A percentile compares a stretch with the other conserved stretches of the same genome.
Conservation (phyloP, 352 stramenopile genomes). For the Phytophthora tubulina region DNA sequence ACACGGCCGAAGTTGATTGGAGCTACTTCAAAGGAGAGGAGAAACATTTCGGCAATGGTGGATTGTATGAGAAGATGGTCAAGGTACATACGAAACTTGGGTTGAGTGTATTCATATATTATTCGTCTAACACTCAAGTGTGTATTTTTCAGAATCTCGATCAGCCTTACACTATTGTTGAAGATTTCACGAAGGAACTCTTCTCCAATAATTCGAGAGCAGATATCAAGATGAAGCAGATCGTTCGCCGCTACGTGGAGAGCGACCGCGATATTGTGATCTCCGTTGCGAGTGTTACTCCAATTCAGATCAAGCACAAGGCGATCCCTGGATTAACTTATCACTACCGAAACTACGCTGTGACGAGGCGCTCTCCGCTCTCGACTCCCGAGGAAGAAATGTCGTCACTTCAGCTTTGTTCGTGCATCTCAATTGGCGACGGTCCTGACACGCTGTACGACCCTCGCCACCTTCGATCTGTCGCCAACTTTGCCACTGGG, state of each 20-base stretch:
- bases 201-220: constrained; percentile 35
- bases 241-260: constrained; percentile 40
- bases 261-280: constrained; percentile 31
- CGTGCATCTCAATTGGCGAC: constrained; percentile 58
- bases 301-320: constrained; percentile 41
- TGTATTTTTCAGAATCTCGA: constrained; percentile 19
- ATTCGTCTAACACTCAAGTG: no score
- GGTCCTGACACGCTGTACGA: constrained; percentile 36
- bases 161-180: constrained; percentile 39
- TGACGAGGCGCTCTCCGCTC: constrained; percentile 48
- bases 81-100: constrained; percentile 6
- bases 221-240: constrained; percentile 41
- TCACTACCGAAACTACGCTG: constrained; percentile 35
- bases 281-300: constrained; percentile 26
- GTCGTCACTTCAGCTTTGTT: constrained; percentile 62
- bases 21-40: constrained; percentile 29
- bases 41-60: constrained; percentile 27
- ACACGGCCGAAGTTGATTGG: constrained; percentile 26
- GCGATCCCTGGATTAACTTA: constrained; percentile 31
- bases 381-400: constrained; percentile 43
- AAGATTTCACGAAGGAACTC: constrained; percentile 40
- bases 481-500: constrained; percentile 55
- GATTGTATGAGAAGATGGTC: constrained; percentile 32
- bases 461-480: constrained; percentile 41
- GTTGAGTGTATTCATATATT: no score